Base-by-base conservation (phyloP, 495 filamentous ascomycete genomes). In the Friedmanniomyces endolithicus region DNA sequence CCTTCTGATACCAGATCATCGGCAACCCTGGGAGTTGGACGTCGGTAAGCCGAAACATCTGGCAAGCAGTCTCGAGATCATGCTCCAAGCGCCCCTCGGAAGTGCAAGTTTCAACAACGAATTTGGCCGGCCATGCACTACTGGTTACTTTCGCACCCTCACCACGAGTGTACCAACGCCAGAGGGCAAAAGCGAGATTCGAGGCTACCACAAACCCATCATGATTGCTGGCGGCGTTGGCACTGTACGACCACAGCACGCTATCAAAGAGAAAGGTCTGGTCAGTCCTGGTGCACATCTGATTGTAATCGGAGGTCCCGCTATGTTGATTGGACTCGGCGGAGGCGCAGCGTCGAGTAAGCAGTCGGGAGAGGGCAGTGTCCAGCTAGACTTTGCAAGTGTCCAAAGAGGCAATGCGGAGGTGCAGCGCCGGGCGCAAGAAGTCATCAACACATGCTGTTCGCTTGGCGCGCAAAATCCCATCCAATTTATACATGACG, bases 211-310 rank as follows among this genome's bases (percentile, higher is more conserved):
- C 73, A 98, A 98, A 71, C 92, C 92, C 7, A 96, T 98, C 68
- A 95, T 98, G 89, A 84, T 98, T 72, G 92, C 94, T 53, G 94
- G 92, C 57, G 92, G 94, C 65, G 78, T 95, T 43, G 94, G 92
- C 34, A 94, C 86, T n/a, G 90, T 97, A n/a, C 71, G 94, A 53
- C 90, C 92, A 0, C 82, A 90, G 62, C 85, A 95, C 67, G 89
- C 92, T 4, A 75, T 94, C 46, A 98, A 98, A 69, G 74, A 83
- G 55, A 78, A 80, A 1, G 74, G 77, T 12, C 74, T 86, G 57
- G 90, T 97, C 11, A 79, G 81, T 56, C 78, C 87, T 20, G 89
- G 88, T 8, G 86, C 88, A 39, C 84, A 87, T 68, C 79, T 96
- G 12, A 85, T 97, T 62, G 90, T 95, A 16, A 78, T 98, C 11